Evolutionary conservation across 176 grass and related monocot species (phyloP).

Genomic region (Musa schizocarpa): DNA sequence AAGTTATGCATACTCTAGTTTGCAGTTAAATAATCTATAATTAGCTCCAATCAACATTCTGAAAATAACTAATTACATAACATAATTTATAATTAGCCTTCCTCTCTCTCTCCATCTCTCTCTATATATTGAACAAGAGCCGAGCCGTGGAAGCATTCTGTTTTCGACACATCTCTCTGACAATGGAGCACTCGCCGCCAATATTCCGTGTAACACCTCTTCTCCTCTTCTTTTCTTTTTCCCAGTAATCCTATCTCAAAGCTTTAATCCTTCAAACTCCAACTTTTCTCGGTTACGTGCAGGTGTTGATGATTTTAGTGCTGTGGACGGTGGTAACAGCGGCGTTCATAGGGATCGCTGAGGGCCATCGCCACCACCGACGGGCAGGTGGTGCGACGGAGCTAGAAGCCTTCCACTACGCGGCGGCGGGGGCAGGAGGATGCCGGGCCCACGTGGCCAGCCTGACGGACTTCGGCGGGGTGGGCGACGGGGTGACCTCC

Average conservation of each 20-base stretch:
- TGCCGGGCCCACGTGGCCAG: slow-evolving; percentile 52
- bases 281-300: not conserved
- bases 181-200: not conserved
- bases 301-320: not conserved
- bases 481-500: slow-evolving; percentile 56
- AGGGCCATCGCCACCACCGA: not conserved
- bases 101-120: too few relatives aligned
- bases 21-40: too few relatives aligned
- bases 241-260: not conserved
- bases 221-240: not conserved
- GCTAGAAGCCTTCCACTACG: not conserved
- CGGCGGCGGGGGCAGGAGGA: not conserved
- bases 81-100: too few relatives aligned
- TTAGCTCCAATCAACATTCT: too few relatives aligned
- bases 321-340: not conserved
- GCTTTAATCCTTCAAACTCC: not conserved
- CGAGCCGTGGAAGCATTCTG: too few relatives aligned
- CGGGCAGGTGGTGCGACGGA: not conserved
- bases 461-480: slow-evolving; percentile 75
- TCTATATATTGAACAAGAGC: too few relatives aligned
- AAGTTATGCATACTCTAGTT: too few relatives aligned
- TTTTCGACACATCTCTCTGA: not conserved
- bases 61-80: too few relatives aligned
- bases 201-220: not conserved
- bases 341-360: not conserved